phyloP scores from a whole-genome alignment of 768 basidiomycete species.

The Antrodiella citrinella region DNA sequence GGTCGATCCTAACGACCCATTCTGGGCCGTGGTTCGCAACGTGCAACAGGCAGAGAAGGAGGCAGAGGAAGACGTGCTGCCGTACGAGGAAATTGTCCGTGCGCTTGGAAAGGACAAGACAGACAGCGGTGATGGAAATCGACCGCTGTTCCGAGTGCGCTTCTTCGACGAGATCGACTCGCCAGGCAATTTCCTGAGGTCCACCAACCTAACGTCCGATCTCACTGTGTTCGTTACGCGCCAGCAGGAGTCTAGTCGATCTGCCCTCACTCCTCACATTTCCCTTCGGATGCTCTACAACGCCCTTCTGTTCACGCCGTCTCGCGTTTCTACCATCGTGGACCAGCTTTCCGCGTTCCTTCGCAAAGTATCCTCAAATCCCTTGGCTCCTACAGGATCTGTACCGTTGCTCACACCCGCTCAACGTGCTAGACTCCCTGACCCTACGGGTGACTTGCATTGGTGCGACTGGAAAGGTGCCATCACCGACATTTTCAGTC shows the following conservation, averaged over 20 bases:
- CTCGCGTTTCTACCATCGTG: slow-evolving; percentile 69
- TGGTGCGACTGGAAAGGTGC: slow-evolving; percentile 99
- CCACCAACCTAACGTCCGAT: slow-evolving; percentile 84
- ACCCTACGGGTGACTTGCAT: slow-evolving; percentile 80
- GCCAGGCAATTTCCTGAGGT: slow-evolving; percentile 65
- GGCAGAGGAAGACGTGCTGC: slow-evolving; percentile 72
- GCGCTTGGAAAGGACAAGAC: slow-evolving; percentile 62
- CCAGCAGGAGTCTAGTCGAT: slow-evolving; percentile 57
- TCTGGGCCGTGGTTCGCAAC: slow-evolving; percentile 80
- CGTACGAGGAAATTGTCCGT: slow-evolving; percentile 69
- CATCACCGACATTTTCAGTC: slow-evolving; percentile 90
- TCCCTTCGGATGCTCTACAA: slow-evolving; percentile 88
- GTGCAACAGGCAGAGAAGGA: slow-evolving; percentile 80
- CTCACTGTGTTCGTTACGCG: slow-evolving; percentile 84
- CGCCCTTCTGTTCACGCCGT: slow-evolving; percentile 80
- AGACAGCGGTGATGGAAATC: slow-evolving; percentile 40
- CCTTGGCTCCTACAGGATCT: slow-evolving; percentile 64
- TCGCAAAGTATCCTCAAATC: slow-evolving; percentile 59
- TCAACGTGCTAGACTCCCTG: slow-evolving; percentile 67
- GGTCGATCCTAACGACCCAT: slow-evolving; percentile 79
- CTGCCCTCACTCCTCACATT: slow-evolving; percentile 65
- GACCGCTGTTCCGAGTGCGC: slow-evolving; percentile 85
- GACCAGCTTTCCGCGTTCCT: slow-evolving; percentile 82
- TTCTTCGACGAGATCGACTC: slow-evolving; percentile 91
- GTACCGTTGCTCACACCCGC: slow-evolving; percentile 70